phyloP scores from a whole-genome alignment of 129 eudicot genomes.

The Mikania micrantha region DNA sequence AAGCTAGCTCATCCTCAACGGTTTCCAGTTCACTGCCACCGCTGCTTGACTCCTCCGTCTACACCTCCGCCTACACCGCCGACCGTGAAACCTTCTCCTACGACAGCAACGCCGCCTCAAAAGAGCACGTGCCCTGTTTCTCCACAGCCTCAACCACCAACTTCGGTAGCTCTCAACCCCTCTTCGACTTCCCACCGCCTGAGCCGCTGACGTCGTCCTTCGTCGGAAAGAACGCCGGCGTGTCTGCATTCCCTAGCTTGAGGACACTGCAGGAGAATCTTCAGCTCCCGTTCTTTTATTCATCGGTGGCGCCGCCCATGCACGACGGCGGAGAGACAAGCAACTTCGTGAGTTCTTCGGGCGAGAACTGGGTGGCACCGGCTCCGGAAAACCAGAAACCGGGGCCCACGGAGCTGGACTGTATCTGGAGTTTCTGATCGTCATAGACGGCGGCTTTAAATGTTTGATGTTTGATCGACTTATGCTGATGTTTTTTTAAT shows the following conservation, averaged over 20 bases:
- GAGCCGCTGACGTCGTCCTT: slow-evolving; percentile 20
- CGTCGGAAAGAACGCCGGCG: slow-evolving; percentile 12
- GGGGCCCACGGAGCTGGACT: slow-evolving; percentile 65
- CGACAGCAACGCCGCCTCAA: slow-evolving; percentile 31
- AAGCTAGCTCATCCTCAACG: slow-evolving; percentile 46
- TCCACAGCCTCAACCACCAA: slow-evolving; percentile 56
- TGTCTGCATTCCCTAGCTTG: slow-evolving; percentile 51
- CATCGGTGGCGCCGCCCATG: slow-evolving; percentile 27
- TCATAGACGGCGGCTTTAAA: slow-evolving; percentile 3
- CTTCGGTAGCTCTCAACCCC: slow-evolving; percentile 4
- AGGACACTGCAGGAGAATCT: slow-evolving; percentile 76
- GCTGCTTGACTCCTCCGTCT: slow-evolving; percentile 52
- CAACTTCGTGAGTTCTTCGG: slow-evolving; percentile 13
- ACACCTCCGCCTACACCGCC: slow-evolving; percentile 28
- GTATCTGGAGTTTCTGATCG: slow-evolving; percentile 74
- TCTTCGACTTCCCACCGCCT: slow-evolving; percentile 41
- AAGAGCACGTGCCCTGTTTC: slow-evolving; percentile 99
- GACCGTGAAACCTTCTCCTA: slow-evolving; percentile 44
- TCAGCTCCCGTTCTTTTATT: slow-evolving; percentile 47
- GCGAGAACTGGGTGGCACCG: slow-evolving; percentile 35
- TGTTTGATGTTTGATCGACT: not conserved
- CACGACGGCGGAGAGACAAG: slow-evolving; percentile 24
- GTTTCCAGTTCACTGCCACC: slow-evolving; percentile 58
- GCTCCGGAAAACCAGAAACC: slow-evolving; percentile 32
- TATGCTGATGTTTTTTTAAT: not conserved